Evolutionary conservation across 2,329 filamentous ascomycete species (phyloP).

Genomic region (Dactylellina drechsleri): DNA sequence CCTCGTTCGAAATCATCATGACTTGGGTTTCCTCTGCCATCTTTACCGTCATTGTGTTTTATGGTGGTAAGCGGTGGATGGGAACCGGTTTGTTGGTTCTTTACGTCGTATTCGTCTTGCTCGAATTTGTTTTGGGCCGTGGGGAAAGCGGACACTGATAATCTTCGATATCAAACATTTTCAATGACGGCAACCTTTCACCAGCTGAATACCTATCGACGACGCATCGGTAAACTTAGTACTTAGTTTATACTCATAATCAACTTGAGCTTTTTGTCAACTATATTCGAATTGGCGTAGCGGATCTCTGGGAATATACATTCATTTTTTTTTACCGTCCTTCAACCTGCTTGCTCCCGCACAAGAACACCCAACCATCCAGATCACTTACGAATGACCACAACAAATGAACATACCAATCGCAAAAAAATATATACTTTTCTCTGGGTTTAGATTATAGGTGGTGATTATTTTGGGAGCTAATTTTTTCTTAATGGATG

Average conservation of each 20-base stretch:
- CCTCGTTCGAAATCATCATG: constrained; percentile 59
- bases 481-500: constrained; percentile 16
- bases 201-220: too few relatives aligned
- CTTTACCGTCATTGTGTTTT: constrained; percentile 60
- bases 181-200: too few relatives aligned
- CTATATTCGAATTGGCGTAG: constrained; percentile 36
- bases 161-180: too few relatives aligned
- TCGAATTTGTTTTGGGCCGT: constrained; percentile 46
- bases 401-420: constrained; percentile 28
- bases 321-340: constrained; percentile 23
- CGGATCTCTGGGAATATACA: constrained; percentile 50
- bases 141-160: constrained; percentile 36
- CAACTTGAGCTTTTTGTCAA: constrained; percentile 13
- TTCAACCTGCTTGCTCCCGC: constrained; percentile 6
- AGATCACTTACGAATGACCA: constrained; percentile 53
- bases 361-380: constrained; percentile 17
- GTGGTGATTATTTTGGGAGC: constrained; percentile 42
- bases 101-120: constrained; percentile 60
- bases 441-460: constrained; percentile 22
- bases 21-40: constrained; percentile 59
- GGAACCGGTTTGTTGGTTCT: constrained; percentile 59
- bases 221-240: too few relatives aligned
- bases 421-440: constrained; percentile 24
- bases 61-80: constrained; percentile 60
- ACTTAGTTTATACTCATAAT: not conserved